Evolutionary conservation across 2,329 filamentous ascomycete species (phyloP).

Genomic region (Fonsecaea nubica): DNA sequence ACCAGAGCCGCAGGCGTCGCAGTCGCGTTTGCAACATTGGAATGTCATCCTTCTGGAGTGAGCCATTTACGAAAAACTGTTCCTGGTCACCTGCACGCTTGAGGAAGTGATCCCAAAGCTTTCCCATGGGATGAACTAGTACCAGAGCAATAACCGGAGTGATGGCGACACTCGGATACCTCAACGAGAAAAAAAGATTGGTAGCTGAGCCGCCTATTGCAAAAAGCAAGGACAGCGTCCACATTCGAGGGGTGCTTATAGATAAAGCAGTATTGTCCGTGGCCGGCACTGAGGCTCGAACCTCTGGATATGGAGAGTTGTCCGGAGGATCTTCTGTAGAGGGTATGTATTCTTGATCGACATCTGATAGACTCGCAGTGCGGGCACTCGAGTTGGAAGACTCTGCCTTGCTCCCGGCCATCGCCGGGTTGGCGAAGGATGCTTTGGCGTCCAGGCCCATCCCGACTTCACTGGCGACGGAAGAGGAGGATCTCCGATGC

Average conservation of each 20-base stretch:
- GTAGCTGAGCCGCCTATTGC: conserved; percentile 81
- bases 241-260: conserved; percentile 85
- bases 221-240: conserved; percentile 79
- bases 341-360: conserved; percentile 44
- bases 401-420: conserved; percentile 35
- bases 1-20: conserved; percentile 69
- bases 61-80: conserved; percentile 66
- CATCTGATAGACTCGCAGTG: conserved; percentile 42
- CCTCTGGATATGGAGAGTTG: conserved; percentile 68
- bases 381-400: conserved; percentile 42
- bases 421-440: conserved; percentile 41
- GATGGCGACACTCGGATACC: conserved; percentile 89
- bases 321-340: conserved; percentile 46
- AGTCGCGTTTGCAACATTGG: conserved; percentile 34
- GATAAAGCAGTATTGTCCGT: conserved; percentile 78
- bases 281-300: conserved; percentile 78
- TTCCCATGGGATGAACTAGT: conserved; percentile 81
- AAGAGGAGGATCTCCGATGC: conserved; percentile 41
- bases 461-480: conserved; percentile 43
- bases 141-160: conserved; percentile 86
- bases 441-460: conserved; percentile 45
- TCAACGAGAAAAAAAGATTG: conserved; percentile 85
- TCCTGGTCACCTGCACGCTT: conserved; percentile 65
- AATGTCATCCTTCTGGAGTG: conserved; percentile 51
- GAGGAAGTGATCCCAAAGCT: conserved; percentile 76